Percentiles rank a stretch among this genome's conserved stretches.
phyloP scores from a whole-genome alignment of 148 eudicot species.

The Spergularia bocconei region DNA sequence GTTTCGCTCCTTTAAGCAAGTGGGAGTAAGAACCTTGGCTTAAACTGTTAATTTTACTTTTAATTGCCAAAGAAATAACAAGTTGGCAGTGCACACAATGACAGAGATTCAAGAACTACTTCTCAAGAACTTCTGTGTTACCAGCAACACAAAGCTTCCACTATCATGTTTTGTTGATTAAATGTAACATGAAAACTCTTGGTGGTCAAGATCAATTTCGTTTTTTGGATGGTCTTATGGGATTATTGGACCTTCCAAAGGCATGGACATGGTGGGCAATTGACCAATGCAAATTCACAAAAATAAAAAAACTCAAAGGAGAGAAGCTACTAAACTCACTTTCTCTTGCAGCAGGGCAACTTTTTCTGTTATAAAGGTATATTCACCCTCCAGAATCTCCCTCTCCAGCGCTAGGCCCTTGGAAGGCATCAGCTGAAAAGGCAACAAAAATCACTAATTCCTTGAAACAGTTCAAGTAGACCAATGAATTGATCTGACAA shows the following conservation, averaged over 20 bases:
- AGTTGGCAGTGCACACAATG: not conserved
- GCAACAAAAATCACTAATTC: slow-evolving; percentile 3
- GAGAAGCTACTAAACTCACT: slow-evolving; percentile 35
- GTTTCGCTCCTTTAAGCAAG: not conserved
- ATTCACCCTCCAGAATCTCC: slow-evolving; percentile 78
- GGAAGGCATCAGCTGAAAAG: slow-evolving; percentile 44
- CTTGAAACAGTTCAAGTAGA: not conserved
- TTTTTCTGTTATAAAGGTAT: slow-evolving; percentile 62
- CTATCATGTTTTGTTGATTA: slow-evolving; percentile 3
- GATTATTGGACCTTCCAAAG: not conserved
- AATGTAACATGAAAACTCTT: not conserved
- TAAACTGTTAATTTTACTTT: not conserved
- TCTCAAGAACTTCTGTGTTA: not conserved
- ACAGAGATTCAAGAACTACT: not conserved
- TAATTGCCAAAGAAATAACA: not conserved
- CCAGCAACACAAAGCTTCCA: not conserved
- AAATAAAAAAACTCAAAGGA: not conserved
- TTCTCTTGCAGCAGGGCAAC: slow-evolving; percentile 58
- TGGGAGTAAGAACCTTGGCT: not conserved
- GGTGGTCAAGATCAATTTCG: not conserved
- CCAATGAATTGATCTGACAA: not conserved
- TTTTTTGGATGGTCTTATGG: not conserved
- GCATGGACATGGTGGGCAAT: not conserved
- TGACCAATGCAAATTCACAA: slow-evolving; percentile 3
- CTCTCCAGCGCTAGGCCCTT: slow-evolving; percentile 70